Conservation (phyloP, 2,329 filamentous ascomycete species). For the Sporothrix mexicana region DNA sequence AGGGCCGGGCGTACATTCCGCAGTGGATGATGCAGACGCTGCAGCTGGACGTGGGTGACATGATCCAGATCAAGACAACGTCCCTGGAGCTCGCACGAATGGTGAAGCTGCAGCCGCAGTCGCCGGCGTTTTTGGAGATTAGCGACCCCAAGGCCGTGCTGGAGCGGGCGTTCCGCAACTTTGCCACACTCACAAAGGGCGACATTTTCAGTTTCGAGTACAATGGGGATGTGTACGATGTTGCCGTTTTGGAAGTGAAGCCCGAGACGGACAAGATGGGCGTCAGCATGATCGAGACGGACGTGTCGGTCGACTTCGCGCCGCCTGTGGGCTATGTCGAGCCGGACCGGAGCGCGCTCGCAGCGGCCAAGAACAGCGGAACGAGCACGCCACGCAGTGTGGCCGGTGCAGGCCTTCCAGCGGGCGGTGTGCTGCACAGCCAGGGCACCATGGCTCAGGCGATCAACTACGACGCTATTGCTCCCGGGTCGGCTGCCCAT, state of each 20-base stretch:
- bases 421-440: conserved; percentile 76
- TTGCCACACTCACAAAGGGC: conserved; percentile 89
- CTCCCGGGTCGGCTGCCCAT: conserved; percentile 73
- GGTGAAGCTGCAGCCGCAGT: conserved; percentile 96
- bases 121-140: conserved; percentile 91
- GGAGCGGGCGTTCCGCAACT: conserved; percentile 95
- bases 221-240: conserved; percentile 91
- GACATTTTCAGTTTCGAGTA: conserved; percentile 97
- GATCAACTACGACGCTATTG: conserved; percentile 95
- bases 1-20: conserved; percentile 93
- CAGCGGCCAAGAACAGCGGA: conserved; percentile 61
- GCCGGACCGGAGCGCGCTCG: conserved; percentile 62
- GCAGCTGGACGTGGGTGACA: conserved; percentile 85
- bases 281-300: conserved; percentile 94
- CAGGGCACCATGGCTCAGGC: conserved; percentile 95
- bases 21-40: conserved; percentile 98
- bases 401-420: conserved; percentile 64
- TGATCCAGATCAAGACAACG: conserved; percentile 93
- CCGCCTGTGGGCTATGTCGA: conserved; percentile 93
- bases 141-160: conserved; percentile 96
- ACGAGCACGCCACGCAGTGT: conserved; percentile 81
- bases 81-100: conserved; percentile 87
- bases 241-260: conserved; percentile 92
- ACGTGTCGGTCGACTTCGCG: conserved; percentile 95
- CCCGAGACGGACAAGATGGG: conserved; percentile 81